Conservation (phyloP, 306 rosid species). For the Macrotyloma uniflorum region DNA sequence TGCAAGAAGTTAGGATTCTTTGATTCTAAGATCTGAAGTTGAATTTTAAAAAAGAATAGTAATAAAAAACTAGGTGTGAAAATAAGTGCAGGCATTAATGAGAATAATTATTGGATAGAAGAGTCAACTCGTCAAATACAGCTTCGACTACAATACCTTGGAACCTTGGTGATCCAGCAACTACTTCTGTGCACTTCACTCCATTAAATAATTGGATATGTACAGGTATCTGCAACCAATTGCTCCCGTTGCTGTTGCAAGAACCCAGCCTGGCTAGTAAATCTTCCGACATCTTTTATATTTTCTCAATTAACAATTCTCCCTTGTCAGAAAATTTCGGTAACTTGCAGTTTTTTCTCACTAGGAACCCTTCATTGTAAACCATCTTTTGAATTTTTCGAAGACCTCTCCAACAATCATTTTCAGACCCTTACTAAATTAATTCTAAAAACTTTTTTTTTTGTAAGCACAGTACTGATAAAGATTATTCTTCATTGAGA, state of each 20-base stretch:
- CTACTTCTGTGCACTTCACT: neutral
- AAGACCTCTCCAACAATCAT: too few relatives aligned
- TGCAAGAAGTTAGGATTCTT: slow-evolving; percentile 33
- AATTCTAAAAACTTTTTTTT: too few relatives aligned
- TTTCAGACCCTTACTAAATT: too few relatives aligned
- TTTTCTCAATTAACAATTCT: neutral
- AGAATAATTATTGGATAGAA: slow-evolving; percentile 30
- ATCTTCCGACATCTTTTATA: neutral
- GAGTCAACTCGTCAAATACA: slow-evolving; percentile 42
- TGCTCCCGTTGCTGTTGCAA: slow-evolving; percentile 6
- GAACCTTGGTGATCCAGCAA: slow-evolving; percentile 38
- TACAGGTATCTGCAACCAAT: slow-evolving; percentile 25
- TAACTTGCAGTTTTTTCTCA: neutral
- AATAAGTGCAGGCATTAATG: slow-evolving; percentile 42
- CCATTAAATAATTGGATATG: neutral
- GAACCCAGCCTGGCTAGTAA: slow-evolving; percentile 33
- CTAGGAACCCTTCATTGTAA: neutral
- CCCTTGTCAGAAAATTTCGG: neutral
- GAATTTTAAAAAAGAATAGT: neutral
- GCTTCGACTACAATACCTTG: slow-evolving; percentile 26
- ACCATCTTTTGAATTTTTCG: neutral
- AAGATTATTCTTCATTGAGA: too few relatives aligned
- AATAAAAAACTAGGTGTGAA: slow-evolving; percentile 11
- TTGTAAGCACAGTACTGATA: too few relatives aligned
- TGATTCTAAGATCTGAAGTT: slow-evolving; percentile 32